These are phyloP conservation scores for Letharia columbiana DNA, from an alignment of 495 filamentous ascomycete species.

Conservation along the genomic window DNA sequence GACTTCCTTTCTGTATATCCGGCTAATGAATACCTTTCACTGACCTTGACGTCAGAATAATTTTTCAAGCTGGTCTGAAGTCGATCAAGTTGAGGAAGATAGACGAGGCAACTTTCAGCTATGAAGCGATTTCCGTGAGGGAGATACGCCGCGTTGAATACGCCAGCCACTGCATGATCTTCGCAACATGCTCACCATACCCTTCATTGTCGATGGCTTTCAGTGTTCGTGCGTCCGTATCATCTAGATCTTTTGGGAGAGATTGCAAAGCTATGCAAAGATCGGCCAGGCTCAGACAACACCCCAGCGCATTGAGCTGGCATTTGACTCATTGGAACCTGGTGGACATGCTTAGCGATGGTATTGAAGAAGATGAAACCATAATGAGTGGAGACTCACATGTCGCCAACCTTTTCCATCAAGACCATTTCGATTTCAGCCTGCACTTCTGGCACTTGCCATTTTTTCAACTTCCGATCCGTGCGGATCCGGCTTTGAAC, in stretches of 20 bases:
- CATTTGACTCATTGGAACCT: conserved; percentile 37
- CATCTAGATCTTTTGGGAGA: conserved; percentile 8
- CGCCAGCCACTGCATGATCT: too few species aligned
- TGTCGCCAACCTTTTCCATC: conserved; percentile 29
- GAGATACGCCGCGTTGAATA: too few species aligned
- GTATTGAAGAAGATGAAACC: background rate
- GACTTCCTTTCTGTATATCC: too few species aligned
- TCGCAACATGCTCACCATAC: too few species aligned
- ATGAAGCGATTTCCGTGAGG: too few species aligned
- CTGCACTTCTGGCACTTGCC: conserved; percentile 20
- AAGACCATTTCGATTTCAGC: conserved; percentile 24
- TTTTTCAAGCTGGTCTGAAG: too few species aligned
- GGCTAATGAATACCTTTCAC: too few species aligned
- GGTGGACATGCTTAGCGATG: background rate
- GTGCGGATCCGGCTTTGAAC: conserved; percentile 14
- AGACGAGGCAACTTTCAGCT: too few species aligned
- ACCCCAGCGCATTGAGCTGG: conserved; percentile 30
- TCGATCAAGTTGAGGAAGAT: too few species aligned
- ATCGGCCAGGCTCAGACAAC: conserved; percentile 24
- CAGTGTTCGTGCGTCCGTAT: too few species aligned
- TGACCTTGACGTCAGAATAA: too few species aligned
- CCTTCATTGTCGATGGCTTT: too few species aligned
- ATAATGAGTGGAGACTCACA: conserved; percentile 25
- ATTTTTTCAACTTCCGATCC: conserved; percentile 11
- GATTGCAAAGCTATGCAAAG: conserved; percentile 29